phyloP scores from a whole-genome alignment of 1,139 yeast species.

The Candida labiduridarum region DNA sequence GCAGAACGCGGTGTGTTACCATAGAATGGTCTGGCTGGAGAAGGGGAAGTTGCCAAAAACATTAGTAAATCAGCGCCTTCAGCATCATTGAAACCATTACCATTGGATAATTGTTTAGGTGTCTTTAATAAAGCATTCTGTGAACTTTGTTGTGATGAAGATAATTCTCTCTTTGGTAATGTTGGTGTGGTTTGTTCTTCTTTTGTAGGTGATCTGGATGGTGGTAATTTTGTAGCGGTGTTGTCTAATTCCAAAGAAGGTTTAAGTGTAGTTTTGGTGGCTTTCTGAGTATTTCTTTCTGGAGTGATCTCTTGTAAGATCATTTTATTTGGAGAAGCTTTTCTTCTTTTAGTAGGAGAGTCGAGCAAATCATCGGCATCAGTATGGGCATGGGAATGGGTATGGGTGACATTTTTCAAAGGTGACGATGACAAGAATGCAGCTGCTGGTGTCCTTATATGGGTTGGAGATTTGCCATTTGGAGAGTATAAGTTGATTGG shows the following conservation, averaged over 20 bases:
- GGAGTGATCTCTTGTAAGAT: constrained; percentile 42
- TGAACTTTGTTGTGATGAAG: constrained; percentile 5
- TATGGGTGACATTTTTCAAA: constrained; percentile 26
- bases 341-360: constrained; percentile 39
- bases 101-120: constrained; percentile 23
- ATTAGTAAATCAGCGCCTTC: constrained; percentile 84
- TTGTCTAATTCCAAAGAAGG: constrained; percentile 40
- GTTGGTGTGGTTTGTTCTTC: constrained; percentile 38
- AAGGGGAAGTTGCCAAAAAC: constrained; percentile 85
- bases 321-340: constrained; percentile 34
- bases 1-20: constrained; percentile 34
- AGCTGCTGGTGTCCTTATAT: constrained; percentile 41
- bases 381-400: constrained; percentile 13
- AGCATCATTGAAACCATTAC: constrained; percentile 44
- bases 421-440: constrained; percentile 39
- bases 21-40: constrained; percentile 57
- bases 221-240: constrained; percentile 11
- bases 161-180: constrained; percentile 28
- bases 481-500: constrained; percentile 45
- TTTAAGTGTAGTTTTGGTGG: constrained; percentile 28
- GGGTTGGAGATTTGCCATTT: constrained; percentile 45
- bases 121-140: constrained; percentile 27
- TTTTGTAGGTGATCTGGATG: constrained; percentile 4
- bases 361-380: constrained; percentile 19
- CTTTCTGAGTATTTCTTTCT: neutral